Conservation (phyloP, 129 eudicot genomes). For the carrot (Daucus carota) region DNA sequence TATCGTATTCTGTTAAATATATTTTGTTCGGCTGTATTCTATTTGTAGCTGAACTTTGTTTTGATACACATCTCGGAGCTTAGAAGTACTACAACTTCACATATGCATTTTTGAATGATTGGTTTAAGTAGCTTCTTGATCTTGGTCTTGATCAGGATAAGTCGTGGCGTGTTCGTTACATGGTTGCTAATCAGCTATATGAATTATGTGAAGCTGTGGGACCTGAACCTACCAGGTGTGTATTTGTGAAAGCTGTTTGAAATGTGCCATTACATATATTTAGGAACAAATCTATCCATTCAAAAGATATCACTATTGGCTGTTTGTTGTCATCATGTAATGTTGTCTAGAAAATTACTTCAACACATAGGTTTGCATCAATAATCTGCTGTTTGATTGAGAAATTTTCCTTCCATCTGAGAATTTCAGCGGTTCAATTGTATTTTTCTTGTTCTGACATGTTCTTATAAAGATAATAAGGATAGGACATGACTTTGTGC, state of each 20-base stretch:
- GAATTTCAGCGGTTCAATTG: neutral
- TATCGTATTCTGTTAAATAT: neutral
- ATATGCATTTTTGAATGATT: neutral
- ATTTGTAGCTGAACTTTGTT: neutral
- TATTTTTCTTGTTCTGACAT: neutral
- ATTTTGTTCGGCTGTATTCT: neutral
- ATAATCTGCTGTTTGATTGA: neutral
- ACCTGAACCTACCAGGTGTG: slow-evolving; percentile 92
- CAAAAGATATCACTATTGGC: neutral
- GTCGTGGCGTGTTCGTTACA: slow-evolving; percentile 99
- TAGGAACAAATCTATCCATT: neutral
- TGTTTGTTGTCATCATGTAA: neutral
- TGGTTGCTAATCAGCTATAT: slow-evolving; percentile 98
- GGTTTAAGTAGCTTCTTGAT: slow-evolving; percentile 11
- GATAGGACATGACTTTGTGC: neutral
- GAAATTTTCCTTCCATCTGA: neutral
- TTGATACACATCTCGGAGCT: neutral
- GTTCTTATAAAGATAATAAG: neutral
- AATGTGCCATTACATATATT: neutral
- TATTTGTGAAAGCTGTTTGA: neutral
- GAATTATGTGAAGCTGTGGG: slow-evolving; percentile 99
- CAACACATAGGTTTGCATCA: neutral
- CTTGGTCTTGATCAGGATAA: slow-evolving; percentile 62
- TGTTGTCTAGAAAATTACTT: neutral
- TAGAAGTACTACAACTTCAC: neutral